Evolutionary conservation across 108 stramenopile genomes (phyloP).

Genomic region (Skeletonema grethae): DNA sequence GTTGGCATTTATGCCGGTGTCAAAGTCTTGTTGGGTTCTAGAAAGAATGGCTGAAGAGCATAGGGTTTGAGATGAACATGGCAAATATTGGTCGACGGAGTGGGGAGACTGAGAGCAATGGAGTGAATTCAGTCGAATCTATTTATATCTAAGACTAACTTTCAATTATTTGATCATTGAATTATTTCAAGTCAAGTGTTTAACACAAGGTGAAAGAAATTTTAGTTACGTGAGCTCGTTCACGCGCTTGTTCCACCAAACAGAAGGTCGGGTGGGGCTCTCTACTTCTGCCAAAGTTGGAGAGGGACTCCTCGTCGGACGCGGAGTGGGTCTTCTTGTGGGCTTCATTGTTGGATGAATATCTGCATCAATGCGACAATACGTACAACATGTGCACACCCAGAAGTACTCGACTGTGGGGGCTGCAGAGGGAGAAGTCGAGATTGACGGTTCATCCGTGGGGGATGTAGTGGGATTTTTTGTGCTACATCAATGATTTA

Average conservation of each 20-base stretch:
- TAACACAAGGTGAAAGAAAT: too few species aligned
- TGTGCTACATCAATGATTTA: not conserved
- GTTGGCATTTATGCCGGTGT: not conserved
- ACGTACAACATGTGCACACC: slow-evolving; percentile 1
- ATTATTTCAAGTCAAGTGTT: too few species aligned
- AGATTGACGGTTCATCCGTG: not conserved
- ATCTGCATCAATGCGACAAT: slow-evolving; percentile 4
- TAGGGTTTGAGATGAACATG: not conserved
- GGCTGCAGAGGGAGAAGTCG: not conserved
- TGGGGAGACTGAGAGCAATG: not conserved
- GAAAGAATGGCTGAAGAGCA: not conserved
- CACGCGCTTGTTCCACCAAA: not conserved
- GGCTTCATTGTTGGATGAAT: slow-evolving; percentile 11
- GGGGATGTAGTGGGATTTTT: not conserved
- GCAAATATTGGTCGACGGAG: not conserved
- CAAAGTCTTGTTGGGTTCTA: not conserved
- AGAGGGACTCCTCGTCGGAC: not conserved
- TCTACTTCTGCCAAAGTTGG: not conserved
- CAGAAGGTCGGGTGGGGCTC: not conserved
- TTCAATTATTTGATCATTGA: too few species aligned
- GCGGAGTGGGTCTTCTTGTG: slow-evolving; percentile 6
- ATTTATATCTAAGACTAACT: not conserved
- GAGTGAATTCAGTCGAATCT: not conserved
- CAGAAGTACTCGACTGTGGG: slow-evolving; percentile 11
- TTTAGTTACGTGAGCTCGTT: not conserved